Evolutionary conservation across 257 asterid species (phyloP).

Genomic region (Scutellaria baicalensis): DNA sequence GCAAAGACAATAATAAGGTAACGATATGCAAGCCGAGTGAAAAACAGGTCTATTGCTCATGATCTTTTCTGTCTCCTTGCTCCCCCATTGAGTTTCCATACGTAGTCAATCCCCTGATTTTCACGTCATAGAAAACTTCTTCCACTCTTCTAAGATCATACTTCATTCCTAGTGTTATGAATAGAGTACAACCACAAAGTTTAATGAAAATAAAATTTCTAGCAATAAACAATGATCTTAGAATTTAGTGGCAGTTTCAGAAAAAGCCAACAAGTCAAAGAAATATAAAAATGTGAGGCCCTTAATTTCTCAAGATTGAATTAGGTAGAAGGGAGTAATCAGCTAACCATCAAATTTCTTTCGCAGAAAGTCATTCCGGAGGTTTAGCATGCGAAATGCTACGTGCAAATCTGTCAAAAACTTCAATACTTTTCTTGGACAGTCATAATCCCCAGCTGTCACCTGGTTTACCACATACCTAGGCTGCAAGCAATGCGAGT

Average conservation of each 20-base stretch:
- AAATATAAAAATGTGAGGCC: background rate
- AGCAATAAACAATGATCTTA: background rate
- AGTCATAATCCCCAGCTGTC: conserved; percentile 94
- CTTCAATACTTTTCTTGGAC: conserved; percentile 79
- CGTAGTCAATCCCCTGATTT: conserved; percentile 75
- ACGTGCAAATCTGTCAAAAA: conserved; percentile 89
- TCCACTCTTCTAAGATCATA: conserved; percentile 89
- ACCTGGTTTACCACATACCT: conserved; percentile 97
- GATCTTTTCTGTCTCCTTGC: conserved; percentile 27
- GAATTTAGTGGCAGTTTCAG: background rate
- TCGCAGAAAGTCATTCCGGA: conserved; percentile 90
- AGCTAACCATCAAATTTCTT: conserved; percentile 88
- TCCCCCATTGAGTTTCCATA: conserved; percentile 25
- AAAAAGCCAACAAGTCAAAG: background rate
- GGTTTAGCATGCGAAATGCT: conserved; percentile 97
- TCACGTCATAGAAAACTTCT: conserved; percentile 87
- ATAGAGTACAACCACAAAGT: background rate
- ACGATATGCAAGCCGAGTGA: background rate
- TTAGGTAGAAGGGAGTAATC: background rate
- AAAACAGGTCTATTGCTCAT: conserved; percentile 1
- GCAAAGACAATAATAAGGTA: background rate
- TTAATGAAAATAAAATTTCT: background rate
- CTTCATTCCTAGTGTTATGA: conserved; percentile 69
- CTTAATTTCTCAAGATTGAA: background rate
- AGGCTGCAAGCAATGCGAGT: conserved; percentile 56